Evolutionary conservation across 1,284 basidiomycete genomes (phyloP).

Genomic region (Puccinia triticina): DNA sequence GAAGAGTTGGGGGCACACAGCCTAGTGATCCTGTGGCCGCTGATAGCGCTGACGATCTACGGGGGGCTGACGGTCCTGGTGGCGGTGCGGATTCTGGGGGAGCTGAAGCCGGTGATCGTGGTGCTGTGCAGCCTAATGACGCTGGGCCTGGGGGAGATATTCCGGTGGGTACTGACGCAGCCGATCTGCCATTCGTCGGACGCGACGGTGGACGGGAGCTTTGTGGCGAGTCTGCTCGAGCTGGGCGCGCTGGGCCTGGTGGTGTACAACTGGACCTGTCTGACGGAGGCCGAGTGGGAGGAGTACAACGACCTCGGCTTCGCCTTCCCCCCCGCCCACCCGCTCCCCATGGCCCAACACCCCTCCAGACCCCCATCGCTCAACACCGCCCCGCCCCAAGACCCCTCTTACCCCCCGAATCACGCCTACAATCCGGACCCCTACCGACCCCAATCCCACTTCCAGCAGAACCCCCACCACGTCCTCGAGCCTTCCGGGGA

Average conservation of each 20-base stretch:
- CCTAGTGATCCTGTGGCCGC: constrained; percentile 36
- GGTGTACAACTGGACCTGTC: constrained; percentile 55
- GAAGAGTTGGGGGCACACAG: no score
- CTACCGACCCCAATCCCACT: no score
- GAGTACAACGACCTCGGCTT: constrained; percentile 32
- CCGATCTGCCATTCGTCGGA: constrained; percentile 55
- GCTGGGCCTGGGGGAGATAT: constrained; percentile 55
- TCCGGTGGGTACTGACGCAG: constrained; percentile 55
- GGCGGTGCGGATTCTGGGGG: not conserved
- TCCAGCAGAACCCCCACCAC: no score
- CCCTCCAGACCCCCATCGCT: no score
- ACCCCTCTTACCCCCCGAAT: no score
- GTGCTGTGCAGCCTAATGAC: constrained; percentile 53
- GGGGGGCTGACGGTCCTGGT: not conserved
- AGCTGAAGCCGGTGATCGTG: constrained; percentile 30
- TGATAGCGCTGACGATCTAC: constrained; percentile 33
- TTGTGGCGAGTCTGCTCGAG: constrained; percentile 56
- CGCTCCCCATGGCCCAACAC: not conserved
- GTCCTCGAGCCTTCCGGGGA: no score
- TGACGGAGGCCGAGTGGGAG: constrained; percentile 57
- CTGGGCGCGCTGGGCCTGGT: constrained; percentile 54
- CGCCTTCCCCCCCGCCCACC: not conserved
- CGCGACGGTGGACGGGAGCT: constrained; percentile 55
- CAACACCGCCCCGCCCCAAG: no score
- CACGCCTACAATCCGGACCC: no score